Base-by-base conservation (phyloP, 2,329 filamentous ascomycete genomes). In the Aspergillus aculeatinus region DNA sequence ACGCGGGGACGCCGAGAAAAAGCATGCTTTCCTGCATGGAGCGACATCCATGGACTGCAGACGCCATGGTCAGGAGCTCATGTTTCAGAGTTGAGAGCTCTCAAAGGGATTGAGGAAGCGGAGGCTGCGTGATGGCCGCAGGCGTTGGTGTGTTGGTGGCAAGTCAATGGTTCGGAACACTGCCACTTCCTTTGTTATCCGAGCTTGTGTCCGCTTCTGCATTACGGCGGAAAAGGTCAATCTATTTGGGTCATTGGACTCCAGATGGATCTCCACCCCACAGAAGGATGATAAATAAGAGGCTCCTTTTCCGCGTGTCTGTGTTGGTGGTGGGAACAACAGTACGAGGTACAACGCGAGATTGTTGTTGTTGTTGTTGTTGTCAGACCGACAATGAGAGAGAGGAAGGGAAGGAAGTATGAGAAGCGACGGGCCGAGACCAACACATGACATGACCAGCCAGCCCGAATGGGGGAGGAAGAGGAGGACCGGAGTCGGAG, bases 141-240 rank as follows among this genome's bases (percentile, higher is more conserved):
- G 21, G 14, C 23, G 47, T 48, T 55, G 53, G 53, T 48, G 47
- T 47, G 53, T 55, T 55, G 53, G 53, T 48, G 39, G 16, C 12
- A 44, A 44, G 39, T 23, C 27, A 48, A 48, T 44, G 53, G 48
- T 48, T 33, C 53, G 21, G 39, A 55, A 55, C 53, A 48, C 53
- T 55, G 53, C 53, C 53, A 48, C 53, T 33, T 55, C 53, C 53
- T 55, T 55, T 55, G 53, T 55, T 48, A 25, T 55, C 53, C 53
- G 53, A 55, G 53, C 53, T 55, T 55, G 47, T 42, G 27, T 47
- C 14, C 23, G 42, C 25, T 55, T 29, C 39, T 31, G 25, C 44
- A 47, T 31, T 19, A 47, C 25, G 47, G 42, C n/a, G 23, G 23
- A 33, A 33, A 35, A 51, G 12, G 19, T 27, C 31, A 16, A 44